Evolutionary conservation across 352 stramenopile genomes (phyloP).

Genomic region (Pythium dissimile): DNA sequence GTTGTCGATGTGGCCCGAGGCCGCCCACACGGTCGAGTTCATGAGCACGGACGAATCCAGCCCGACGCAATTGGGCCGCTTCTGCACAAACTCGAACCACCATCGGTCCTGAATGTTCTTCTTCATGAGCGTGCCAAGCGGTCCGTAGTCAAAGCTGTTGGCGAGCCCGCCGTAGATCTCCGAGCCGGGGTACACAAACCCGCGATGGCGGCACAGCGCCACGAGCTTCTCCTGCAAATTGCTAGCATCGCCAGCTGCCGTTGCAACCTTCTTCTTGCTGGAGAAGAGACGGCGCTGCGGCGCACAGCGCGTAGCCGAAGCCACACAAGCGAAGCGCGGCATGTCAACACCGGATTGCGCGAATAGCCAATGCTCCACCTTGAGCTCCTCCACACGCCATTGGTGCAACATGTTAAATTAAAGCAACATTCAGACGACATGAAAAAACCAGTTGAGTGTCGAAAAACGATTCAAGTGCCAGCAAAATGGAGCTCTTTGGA

Average conservation of each 20-base stretch:
- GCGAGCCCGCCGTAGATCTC: conserved; percentile 98
- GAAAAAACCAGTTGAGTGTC: neutral
- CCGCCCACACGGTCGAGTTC: conserved; percentile 93
- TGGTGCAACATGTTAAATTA: conserved; percentile 7
- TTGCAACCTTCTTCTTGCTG: conserved; percentile 29
- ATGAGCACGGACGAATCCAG: conserved; percentile 96
- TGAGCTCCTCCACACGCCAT: conserved; percentile 13
- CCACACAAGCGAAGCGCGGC: neutral
- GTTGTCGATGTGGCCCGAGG: conserved; percentile 95
- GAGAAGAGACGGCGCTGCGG: conserved; percentile 29
- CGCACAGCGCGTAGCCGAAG: neutral
- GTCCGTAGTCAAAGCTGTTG: conserved; percentile 98
- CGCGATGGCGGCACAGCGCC: conserved; percentile 84
- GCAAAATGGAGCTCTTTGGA: neutral
- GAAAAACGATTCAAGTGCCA: neutral
- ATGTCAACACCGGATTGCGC: too few species aligned
- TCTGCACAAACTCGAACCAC: conserved; percentile 96
- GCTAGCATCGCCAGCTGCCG: neutral
- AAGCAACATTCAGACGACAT: conserved; percentile 16
- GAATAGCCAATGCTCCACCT: too few species aligned
- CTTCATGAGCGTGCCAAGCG: conserved; percentile 93
- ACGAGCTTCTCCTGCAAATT: conserved; percentile 73
- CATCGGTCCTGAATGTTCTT: conserved; percentile 97
- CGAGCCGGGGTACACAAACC: conserved; percentile 93
- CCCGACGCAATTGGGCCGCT: conserved; percentile 91